Evolutionary conservation across 164 flowering plant species (phyloP), one percentile per base, ranked within the genome.

Genomic region (Tetrastigma voinierianum): DNA sequence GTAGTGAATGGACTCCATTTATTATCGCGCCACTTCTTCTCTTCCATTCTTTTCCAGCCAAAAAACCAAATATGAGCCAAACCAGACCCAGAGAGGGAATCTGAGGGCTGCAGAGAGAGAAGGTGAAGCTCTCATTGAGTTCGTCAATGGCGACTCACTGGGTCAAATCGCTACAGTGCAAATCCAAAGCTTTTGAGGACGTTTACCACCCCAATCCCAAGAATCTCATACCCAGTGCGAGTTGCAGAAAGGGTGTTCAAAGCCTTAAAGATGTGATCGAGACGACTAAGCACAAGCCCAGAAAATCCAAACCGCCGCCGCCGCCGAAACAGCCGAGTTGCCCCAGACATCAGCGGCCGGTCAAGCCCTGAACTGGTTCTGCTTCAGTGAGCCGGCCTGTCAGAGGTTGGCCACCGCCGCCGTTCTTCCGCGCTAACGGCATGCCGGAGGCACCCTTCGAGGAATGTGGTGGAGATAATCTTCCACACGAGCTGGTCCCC

Each of bases 381-480:
- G 46, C 48, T 20, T 73, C 61, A 2, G 24, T 25, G 17, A 49
- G 71, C 51, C 80, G 48, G 61, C n/a, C 69, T 52, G 76, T 7
- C 57, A 17, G n/a, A 63, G 64, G 44, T 15, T n/a, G 23, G 15
- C 73, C 70, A 2, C 32, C 76, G 9, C 48, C 69, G 15, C 75
- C 84, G 9, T 71, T 67, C 45, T 82, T 82, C n/a, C 94, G 72
- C 88, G 3, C 79, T 93, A 51, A 68, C 86, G 11, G 98, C 83
- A 80, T 96, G 14, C 81, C 87, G 4, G 83, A 78, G 40, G 6
- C 92, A 93, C 75, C 94, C 96, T 9, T 93, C 98, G 0, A 82
- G 97, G 7, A 96, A 93, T 53, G 97, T 96, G 45, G 98, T 96
- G 10, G 98, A 90, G 77, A 93, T 93, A 21, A 96, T 93, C 62